These are phyloP conservation scores for Ramaria sp. DNA, from an alignment of 768 basidiomycete genomes.

Conservation along the genomic window DNA sequence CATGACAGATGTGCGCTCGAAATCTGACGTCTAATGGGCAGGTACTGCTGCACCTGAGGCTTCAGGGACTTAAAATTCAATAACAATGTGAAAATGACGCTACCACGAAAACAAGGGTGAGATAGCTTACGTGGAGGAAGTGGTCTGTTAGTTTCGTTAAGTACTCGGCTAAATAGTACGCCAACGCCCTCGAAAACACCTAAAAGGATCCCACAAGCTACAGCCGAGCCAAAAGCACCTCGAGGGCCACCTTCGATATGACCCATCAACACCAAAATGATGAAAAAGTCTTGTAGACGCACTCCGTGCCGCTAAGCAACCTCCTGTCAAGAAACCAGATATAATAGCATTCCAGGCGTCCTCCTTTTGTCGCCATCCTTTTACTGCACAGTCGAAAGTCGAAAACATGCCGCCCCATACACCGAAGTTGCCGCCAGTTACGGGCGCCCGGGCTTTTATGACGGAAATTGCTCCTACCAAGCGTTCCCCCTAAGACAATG, in stretches of 20 bases:
- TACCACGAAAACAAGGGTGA: neutral
- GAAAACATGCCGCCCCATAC: constrained; percentile 98
- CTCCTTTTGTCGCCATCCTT: constrained; percentile 93
- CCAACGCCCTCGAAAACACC: constrained; percentile 95
- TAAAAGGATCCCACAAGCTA: constrained; percentile 91
- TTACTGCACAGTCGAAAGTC: constrained; percentile 96
- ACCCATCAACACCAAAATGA: neutral
- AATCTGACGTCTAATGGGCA: neutral
- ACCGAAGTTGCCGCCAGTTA: constrained; percentile 94
- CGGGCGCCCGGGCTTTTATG: constrained; percentile 96
- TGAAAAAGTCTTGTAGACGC: constrained; percentile 25
- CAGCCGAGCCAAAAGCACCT: constrained; percentile 83
- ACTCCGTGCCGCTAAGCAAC: constrained; percentile 91
- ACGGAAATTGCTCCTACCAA: constrained; percentile 89
- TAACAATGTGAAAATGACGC: neutral
- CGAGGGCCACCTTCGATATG: constrained; percentile 72
- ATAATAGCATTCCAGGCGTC: constrained; percentile 99
- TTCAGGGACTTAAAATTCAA: neutral
- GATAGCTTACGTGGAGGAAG: constrained; percentile 58
- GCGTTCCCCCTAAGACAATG: constrained; percentile 67
- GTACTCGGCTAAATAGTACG: constrained; percentile 80
- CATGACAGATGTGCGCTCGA: neutral
- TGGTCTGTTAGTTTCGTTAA: constrained; percentile 73
- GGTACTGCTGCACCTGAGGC: neutral
- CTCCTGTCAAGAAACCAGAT: constrained; percentile 97